phyloP scores from a whole-genome alignment of 345 rosid species.

The Clausena lansium region DNA sequence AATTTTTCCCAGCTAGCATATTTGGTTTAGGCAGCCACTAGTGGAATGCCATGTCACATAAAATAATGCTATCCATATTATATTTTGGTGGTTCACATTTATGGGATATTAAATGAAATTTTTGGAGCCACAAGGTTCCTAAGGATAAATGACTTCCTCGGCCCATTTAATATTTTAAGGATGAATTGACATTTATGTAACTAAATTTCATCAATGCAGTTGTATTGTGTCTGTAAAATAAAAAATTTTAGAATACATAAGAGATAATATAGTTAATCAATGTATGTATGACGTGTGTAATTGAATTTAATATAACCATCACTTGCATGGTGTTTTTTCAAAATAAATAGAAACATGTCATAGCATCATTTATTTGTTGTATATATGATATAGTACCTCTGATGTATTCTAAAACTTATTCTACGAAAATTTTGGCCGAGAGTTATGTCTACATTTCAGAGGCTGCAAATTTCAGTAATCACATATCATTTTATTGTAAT shows the following conservation, averaged over 20 bases:
- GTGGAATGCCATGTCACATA: not conserved
- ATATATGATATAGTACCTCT: rapidly evolving
- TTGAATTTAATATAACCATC: too few relatives aligned
- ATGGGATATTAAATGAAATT: not conserved
- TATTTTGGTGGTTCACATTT: conserved; percentile 24
- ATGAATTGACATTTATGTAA: not conserved
- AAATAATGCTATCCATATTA: conserved; percentile 15
- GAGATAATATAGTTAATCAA: too few relatives aligned
- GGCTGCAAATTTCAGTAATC: too few relatives aligned
- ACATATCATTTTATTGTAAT: too few relatives aligned
- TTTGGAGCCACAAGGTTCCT: not conserved
- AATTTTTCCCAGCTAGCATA: not conserved
- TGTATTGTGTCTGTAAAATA: rapidly evolving
- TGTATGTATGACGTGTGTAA: rapidly evolving
- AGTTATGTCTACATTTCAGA: too few relatives aligned
- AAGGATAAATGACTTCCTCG: not conserved
- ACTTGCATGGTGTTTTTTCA: too few relatives aligned
- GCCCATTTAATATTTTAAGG: not conserved
- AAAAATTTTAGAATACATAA: too few relatives aligned
- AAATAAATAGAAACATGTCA: too few relatives aligned
- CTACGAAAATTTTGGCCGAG: rapidly evolving
- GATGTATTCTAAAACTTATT: too few relatives aligned
- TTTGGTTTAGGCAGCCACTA: not conserved
- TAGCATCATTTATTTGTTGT: rapidly evolving
- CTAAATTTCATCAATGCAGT: not conserved